These are phyloP conservation scores for Termitomyces sp. DNA, from an alignment of 768 basidiomycete genomes.

Conservation along the genomic window DNA sequence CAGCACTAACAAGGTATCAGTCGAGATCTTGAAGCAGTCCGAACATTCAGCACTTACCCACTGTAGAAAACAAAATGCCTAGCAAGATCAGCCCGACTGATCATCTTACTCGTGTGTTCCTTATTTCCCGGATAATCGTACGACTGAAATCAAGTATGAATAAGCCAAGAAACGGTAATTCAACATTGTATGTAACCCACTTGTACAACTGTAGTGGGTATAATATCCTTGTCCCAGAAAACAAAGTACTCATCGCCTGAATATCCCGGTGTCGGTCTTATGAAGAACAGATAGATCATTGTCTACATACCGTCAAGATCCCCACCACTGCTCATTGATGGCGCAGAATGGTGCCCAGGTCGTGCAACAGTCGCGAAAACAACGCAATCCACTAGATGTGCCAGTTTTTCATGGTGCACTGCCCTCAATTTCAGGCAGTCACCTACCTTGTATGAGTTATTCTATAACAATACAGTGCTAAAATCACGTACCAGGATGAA, in stretches of 20 bases:
- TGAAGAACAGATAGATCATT: not conserved
- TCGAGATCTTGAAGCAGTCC: too few species aligned
- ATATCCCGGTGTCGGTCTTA: not conserved
- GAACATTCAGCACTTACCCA: conserved; percentile 32
- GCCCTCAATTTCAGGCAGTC: conserved; percentile 65
- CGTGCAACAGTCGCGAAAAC: conserved; percentile 59
- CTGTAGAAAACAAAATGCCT: conserved; percentile 65
- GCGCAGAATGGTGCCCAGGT: conserved; percentile 57
- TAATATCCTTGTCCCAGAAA: conserved; percentile 64
- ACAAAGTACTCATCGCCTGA: conserved; percentile 65
- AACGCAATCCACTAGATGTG: conserved; percentile 62
- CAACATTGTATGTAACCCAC: conserved; percentile 23
- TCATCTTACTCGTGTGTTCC: conserved; percentile 41
- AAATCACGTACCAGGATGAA: conserved; percentile 50
- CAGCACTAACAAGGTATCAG: conserved; percentile 33
- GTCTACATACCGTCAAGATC: conserved; percentile 47
- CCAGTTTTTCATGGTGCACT: conserved; percentile 42
- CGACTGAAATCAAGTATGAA: conserved; percentile 36
- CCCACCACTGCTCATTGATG: conserved; percentile 69
- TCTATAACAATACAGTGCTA: not conserved
- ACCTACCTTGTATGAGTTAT: conserved; percentile 28
- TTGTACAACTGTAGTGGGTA: conserved; percentile 52
- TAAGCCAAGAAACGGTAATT: not conserved
- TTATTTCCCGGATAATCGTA: conserved; percentile 67
- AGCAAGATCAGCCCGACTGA: conserved; percentile 56